Percentiles rank a stretch among this genome's conserved stretches.
These are phyloP conservation scores for Allantophomopsis lycopodina DNA, from an alignment of 2,329 filamentous ascomycete species.

Conservation along the genomic window DNA sequence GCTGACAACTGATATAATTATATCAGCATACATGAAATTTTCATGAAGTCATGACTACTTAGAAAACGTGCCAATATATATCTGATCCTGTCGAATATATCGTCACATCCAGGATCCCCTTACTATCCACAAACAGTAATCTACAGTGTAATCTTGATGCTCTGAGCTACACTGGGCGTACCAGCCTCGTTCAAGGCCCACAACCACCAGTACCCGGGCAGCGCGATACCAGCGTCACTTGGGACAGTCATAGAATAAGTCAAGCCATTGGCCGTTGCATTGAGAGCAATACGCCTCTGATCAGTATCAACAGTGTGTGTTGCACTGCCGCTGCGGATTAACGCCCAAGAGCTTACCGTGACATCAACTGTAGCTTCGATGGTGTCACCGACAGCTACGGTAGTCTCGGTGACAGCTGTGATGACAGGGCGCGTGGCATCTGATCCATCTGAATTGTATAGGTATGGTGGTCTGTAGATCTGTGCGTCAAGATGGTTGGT, in stretches of 20 bases:
- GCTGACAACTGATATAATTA: too few species aligned
- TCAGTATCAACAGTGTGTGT: slow-evolving; percentile 46
- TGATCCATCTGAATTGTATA: slow-evolving; percentile 30
- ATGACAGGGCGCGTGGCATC: slow-evolving; percentile 28
- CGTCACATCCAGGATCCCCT: too few species aligned
- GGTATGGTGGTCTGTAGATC: slow-evolving; percentile 41
- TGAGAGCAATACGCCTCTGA: slow-evolving; percentile 35
- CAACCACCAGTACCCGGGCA: slow-evolving; percentile 40
- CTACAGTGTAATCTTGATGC: slow-evolving; percentile 16
- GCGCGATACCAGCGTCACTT: slow-evolving; percentile 29
- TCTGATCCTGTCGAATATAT: too few species aligned
- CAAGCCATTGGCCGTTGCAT: slow-evolving; percentile 13
- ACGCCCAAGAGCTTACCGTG: slow-evolving; percentile 20
- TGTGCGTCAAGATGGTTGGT: slow-evolving; percentile 39
- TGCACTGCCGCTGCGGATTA: slow-evolving; percentile 32
- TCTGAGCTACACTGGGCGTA: slow-evolving; percentile 30
- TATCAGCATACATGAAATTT: too few species aligned
- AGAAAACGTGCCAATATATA: too few species aligned
- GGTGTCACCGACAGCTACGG: slow-evolving; percentile 16
- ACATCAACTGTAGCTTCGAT: slow-evolving; percentile 19
- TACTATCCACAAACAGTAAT: too few species aligned
- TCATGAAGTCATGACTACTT: too few species aligned
- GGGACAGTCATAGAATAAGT: slow-evolving; percentile 28
- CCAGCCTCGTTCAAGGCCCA: slow-evolving; percentile 32
- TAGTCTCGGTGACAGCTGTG: slow-evolving; percentile 14